Conservation (phyloP, 2,329 filamentous ascomycete genomes). For the Trichoderma sp. region DNA sequence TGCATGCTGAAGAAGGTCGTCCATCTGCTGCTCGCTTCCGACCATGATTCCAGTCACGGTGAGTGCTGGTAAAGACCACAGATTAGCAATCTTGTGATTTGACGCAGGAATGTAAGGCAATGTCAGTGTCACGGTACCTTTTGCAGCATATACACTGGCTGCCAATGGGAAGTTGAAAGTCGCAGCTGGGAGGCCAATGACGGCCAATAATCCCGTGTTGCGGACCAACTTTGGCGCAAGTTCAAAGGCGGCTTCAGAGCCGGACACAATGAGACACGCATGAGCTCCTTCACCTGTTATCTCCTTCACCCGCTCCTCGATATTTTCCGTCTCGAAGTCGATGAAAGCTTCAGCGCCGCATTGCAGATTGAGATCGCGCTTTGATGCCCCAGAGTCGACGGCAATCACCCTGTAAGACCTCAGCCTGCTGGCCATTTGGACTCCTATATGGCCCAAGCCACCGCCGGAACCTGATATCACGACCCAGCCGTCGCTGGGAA, state of each 20-base stretch:
- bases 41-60: slow-evolving; percentile 29
- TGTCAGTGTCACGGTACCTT: slow-evolving; percentile 13
- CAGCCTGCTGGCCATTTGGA: slow-evolving; percentile 37
- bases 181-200: slow-evolving; percentile 35
- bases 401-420: slow-evolving; percentile 36
- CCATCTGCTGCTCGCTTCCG: slow-evolving; percentile 30
- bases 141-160: slow-evolving; percentile 33
- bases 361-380: slow-evolving; percentile 32
- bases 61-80: not conserved
- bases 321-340: slow-evolving; percentile 35
- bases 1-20: slow-evolving; percentile 25
- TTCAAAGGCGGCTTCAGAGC: slow-evolving; percentile 34
- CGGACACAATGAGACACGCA: slow-evolving; percentile 36
- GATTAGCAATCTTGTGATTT: not conserved
- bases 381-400: slow-evolving; percentile 35
- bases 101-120: too few species aligned
- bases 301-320: slow-evolving; percentile 32
- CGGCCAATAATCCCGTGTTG: slow-evolving; percentile 36
- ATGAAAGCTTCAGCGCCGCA: slow-evolving; percentile 37
- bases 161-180: slow-evolving; percentile 37
- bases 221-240: slow-evolving; percentile 34
- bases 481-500: slow-evolving; percentile 36
- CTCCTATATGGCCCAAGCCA: slow-evolving; percentile 40
- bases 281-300: slow-evolving; percentile 37
- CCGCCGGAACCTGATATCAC: slow-evolving; percentile 40